Evolutionary conservation across 192 early-diverging fungal genomes (phyloP).

Genomic region (Podila horticola): DNA sequence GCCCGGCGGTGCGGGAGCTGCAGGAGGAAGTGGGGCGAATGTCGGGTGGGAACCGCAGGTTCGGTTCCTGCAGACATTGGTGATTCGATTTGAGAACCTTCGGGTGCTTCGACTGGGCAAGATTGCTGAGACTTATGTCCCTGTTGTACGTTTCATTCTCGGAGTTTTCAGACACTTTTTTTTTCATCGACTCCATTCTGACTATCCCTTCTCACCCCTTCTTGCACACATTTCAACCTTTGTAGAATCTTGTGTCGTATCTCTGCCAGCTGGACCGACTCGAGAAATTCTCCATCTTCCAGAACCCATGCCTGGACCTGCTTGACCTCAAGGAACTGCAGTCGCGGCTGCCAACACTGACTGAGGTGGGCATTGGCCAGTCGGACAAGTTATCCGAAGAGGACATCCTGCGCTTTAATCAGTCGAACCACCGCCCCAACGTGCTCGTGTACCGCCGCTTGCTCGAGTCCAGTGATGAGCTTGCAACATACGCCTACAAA

Average conservation of each 20-base stretch:
- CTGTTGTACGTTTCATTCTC: conserved; percentile 24
- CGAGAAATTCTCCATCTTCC: conserved; percentile 39
- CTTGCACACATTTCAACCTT: not conserved
- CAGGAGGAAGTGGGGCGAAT: not conserved
- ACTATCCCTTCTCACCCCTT: not conserved
- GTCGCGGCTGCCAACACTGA: conserved; percentile 9
- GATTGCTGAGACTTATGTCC: conserved; percentile 22
- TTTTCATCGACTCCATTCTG: not conserved
- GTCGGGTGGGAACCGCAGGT: conserved; percentile 35
- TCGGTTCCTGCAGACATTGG: conserved; percentile 19
- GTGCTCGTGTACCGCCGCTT: conserved; percentile 17
- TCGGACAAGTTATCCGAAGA: conserved; percentile 17
- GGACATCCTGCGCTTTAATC: conserved; percentile 13
- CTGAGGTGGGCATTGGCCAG: conserved; percentile 21
- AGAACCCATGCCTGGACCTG: conserved; percentile 25
- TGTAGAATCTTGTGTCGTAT: conserved; percentile 41
- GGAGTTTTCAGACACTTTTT: not conserved
- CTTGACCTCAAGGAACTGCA: conserved; percentile 25
- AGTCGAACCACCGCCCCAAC: conserved; percentile 12
- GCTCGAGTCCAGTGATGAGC: conserved; percentile 41
- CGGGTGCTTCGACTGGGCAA: conserved; percentile 25
- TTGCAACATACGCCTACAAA: conserved; percentile 3
- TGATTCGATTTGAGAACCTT: conserved; percentile 30
- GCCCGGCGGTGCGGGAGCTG: not conserved
- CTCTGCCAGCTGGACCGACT: conserved; percentile 44